These are phyloP conservation scores for Ganoderma multipileum DNA, from an alignment of 1,284 basidiomycete genomes.

Conservation along the genomic window DNA sequence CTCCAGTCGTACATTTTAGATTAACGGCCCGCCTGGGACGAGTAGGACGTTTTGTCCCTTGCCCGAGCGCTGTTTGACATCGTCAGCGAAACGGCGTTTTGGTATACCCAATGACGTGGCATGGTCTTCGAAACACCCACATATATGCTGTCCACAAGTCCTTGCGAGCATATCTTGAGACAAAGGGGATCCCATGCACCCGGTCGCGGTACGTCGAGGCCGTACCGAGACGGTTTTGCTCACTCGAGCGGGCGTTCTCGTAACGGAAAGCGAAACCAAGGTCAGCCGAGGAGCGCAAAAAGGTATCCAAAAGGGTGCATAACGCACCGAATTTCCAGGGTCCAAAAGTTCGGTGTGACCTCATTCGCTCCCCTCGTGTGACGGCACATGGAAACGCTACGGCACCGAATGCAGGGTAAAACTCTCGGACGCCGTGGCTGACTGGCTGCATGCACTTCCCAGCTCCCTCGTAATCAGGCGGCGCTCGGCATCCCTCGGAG, in stretches of 20 bases:
- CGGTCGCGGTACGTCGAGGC: background rate
- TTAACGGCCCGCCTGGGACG: background rate
- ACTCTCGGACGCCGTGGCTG: conserved; percentile 9
- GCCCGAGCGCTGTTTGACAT: background rate
- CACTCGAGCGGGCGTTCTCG: conserved; percentile 1
- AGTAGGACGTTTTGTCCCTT: background rate
- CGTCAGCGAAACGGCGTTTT: conserved; percentile 2
- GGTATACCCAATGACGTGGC: conserved; percentile 3
- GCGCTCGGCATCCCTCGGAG: background rate
- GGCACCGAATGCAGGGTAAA: conserved; percentile 9
- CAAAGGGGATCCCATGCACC: background rate
- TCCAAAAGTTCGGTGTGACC: conserved; percentile 4
- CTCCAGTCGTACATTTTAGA: conserved; percentile 4
- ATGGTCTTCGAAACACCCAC: background rate
- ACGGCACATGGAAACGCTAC: conserved; percentile 7
- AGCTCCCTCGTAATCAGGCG: conserved; percentile 9
- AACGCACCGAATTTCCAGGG: conserved; percentile 4
- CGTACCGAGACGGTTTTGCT: background rate
- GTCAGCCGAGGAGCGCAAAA: background rate
- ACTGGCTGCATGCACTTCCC: conserved; percentile 5
- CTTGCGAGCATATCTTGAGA: background rate
- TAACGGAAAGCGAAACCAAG: background rate
- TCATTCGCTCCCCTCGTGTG: conserved; percentile 13
- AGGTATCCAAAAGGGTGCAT: conserved; percentile 1
- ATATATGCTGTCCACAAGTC: background rate